Percentiles rank a stretch among this genome's conserved stretches.
Evolutionary conservation across 2,329 filamentous ascomycete species (phyloP).

Genomic region (Fusarium continuum): DNA sequence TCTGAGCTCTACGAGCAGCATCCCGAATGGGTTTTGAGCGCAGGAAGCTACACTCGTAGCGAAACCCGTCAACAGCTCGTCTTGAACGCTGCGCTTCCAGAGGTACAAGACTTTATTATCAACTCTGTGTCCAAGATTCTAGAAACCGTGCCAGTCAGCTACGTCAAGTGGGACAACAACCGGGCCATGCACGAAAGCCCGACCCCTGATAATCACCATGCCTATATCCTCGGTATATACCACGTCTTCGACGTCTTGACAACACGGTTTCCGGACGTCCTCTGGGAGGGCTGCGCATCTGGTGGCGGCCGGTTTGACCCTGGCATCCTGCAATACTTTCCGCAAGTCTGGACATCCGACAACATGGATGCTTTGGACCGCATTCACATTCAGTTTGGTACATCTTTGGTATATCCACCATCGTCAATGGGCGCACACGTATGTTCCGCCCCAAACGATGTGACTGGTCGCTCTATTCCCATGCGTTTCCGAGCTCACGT

Average conservation of each 20-base stretch:
- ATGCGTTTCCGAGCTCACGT: slow-evolving; percentile 71
- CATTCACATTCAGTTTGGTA: slow-evolving; percentile 70
- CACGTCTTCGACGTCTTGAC: slow-evolving; percentile 69
- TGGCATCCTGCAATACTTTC: slow-evolving; percentile 70
- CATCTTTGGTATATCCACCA: slow-evolving; percentile 68
- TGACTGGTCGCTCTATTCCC: slow-evolving; percentile 64
- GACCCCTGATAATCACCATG: slow-evolving; percentile 62
- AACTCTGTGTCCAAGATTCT: slow-evolving; percentile 63
- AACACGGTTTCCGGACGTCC: slow-evolving; percentile 65
- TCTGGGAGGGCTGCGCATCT: slow-evolving; percentile 73
- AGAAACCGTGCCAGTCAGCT: slow-evolving; percentile 61
- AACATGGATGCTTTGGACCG: slow-evolving; percentile 71
- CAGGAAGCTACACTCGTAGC: slow-evolving; percentile 64
- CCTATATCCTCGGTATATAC: slow-evolving; percentile 72
- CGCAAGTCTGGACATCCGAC: slow-evolving; percentile 72
- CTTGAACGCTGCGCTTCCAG: slow-evolving; percentile 66
- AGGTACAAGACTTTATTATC: slow-evolving; percentile 72
- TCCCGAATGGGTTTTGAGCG: slow-evolving; percentile 70
- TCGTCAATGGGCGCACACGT: slow-evolving; percentile 74
- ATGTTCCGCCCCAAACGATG: slow-evolving; percentile 66
- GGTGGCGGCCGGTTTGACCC: slow-evolving; percentile 72
- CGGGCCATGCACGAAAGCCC: slow-evolving; percentile 69
- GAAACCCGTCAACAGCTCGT: slow-evolving; percentile 67
- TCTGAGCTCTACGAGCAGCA: slow-evolving; percentile 69
- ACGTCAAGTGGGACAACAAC: slow-evolving; percentile 77